Evolutionary conservation across 1,284 basidiomycete genomes (phyloP).

Genomic region (Neolentinus lepideus): DNA sequence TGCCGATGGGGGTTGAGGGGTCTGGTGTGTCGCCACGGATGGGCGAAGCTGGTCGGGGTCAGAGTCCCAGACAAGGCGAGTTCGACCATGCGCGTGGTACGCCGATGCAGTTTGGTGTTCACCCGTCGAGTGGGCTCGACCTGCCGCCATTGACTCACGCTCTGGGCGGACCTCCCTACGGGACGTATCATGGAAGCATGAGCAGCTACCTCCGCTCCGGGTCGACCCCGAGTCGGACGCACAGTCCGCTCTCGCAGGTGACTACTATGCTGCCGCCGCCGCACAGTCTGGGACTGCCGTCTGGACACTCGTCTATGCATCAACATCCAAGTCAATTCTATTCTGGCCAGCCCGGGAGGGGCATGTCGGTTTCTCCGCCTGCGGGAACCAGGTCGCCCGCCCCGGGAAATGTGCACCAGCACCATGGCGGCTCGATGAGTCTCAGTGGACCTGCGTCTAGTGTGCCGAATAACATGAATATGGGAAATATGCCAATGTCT

Average conservation of each 20-base stretch:
- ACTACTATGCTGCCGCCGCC: slow-evolving; percentile 28
- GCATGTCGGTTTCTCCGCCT: not conserved
- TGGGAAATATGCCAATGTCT: slow-evolving; percentile 5
- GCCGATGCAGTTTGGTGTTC: slow-evolving; percentile 20
- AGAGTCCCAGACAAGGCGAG: not conserved
- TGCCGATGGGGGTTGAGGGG: not conserved
- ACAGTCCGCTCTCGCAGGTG: slow-evolving; percentile 45
- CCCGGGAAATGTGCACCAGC: not conserved
- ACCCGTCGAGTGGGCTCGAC: slow-evolving; percentile 42
- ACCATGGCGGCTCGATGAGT: not conserved
- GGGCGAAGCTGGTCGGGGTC: not conserved
- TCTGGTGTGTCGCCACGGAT: not conserved
- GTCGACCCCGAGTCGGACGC: slow-evolving; percentile 60
- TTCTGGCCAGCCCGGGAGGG: not conserved
- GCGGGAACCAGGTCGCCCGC: not conserved
- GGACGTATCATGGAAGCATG: slow-evolving; percentile 7
- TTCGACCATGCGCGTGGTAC: slow-evolving; percentile 2
- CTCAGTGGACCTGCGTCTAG: not conserved
- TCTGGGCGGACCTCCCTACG: slow-evolving; percentile 24
- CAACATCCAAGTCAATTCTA: slow-evolving; percentile 1
- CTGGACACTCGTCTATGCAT: slow-evolving; percentile 5
- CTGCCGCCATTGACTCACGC: slow-evolving; percentile 50
- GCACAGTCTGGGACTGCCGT: slow-evolving; percentile 20
- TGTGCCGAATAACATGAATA: slow-evolving; percentile 5
- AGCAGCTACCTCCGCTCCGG: slow-evolving; percentile 50